Percentiles rank a stretch among this genome's conserved stretches.
Conservation (phyloP, 495 filamentous ascomycete genomes). For the Aspergillus incahuasiensis region DNA sequence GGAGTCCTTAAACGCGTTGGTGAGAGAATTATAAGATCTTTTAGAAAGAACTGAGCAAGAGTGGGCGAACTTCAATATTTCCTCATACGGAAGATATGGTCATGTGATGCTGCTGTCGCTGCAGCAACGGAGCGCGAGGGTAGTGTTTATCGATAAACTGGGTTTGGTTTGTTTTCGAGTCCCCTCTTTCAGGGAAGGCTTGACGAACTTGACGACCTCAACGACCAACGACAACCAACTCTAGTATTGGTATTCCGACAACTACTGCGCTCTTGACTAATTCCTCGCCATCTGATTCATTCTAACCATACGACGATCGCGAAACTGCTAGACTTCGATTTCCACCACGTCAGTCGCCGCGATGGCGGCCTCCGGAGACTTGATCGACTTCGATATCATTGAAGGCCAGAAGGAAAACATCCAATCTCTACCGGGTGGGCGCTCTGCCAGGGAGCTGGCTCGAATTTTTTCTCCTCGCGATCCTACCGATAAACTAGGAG, state of each 20-base stretch:
- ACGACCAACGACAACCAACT: slow-evolving; percentile 12
- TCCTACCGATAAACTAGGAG: slow-evolving; percentile 39
- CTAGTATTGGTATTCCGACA: too few relatives aligned
- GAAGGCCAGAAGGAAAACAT: slow-evolving; percentile 98
- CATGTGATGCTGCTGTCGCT: slow-evolving; percentile 30
- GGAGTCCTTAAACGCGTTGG: background rate
- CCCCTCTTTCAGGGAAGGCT: background rate
- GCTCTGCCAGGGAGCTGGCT: slow-evolving; percentile 87
- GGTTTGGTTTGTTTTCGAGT: background rate
- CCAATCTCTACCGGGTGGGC: slow-evolving; percentile 82
- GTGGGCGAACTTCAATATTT: background rate
- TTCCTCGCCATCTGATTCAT: too few relatives aligned
- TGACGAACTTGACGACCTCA: slow-evolving; percentile 6
- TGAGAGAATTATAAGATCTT: background rate
- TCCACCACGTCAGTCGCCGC: slow-evolving; percentile 20
- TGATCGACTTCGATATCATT: slow-evolving; percentile 92
- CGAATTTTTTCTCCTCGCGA: slow-evolving; percentile 66
- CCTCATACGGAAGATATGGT: background rate
- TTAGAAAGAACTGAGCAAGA: background rate
- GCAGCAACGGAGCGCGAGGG: slow-evolving; percentile 26
- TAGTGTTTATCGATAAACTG: slow-evolving; percentile 44
- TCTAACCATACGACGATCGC: too few relatives aligned
- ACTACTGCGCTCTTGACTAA: background rate
- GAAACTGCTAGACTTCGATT: too few relatives aligned
- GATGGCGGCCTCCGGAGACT: slow-evolving; percentile 52